A percentile compares a stretch with the other conserved stretches of the same genome.
Evolutionary conservation across 2,329 filamentous ascomycete species (phyloP).

Genomic region (Fusarium sp.): DNA sequence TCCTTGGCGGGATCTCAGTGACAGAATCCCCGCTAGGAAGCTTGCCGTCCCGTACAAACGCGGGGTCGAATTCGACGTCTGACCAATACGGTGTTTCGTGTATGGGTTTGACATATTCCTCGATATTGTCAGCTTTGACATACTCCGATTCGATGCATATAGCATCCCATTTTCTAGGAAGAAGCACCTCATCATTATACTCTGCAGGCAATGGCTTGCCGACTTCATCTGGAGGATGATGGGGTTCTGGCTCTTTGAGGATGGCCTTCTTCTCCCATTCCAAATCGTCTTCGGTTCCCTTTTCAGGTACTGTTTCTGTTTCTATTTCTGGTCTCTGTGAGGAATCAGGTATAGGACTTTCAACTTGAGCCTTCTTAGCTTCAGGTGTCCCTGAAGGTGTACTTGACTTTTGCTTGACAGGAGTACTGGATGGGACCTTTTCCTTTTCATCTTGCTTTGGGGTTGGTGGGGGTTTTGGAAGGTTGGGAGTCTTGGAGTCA

Average conservation of each 20-base stretch:
- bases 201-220: constrained; percentile 57
- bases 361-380: constrained; percentile 20
- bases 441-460: constrained; percentile 49
- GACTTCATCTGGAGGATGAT: constrained; percentile 58
- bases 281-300: constrained; percentile 46
- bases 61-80: constrained; percentile 56
- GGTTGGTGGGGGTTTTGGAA: constrained; percentile 35
- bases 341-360: constrained; percentile 8
- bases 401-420: constrained; percentile 14
- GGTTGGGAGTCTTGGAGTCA: constrained; percentile 11
- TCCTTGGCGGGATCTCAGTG: constrained; percentile 13
- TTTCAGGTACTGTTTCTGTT: constrained; percentile 2
- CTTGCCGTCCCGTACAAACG: constrained; percentile 50
- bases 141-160: constrained; percentile 58
- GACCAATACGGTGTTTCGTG: constrained; percentile 56
- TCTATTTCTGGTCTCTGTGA: constrained; percentile 15
- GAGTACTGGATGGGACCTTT: constrained; percentile 33
- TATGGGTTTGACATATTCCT: constrained; percentile 57
- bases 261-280: constrained; percentile 54
- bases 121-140: constrained; percentile 55
- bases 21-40: constrained; percentile 40
- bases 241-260: constrained; percentile 51
- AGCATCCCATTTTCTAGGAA: constrained; percentile 58
- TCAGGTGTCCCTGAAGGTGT: constrained; percentile 9
- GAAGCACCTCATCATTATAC: constrained; percentile 59